Evolutionary conservation across 1,284 basidiomycete genomes (phyloP).

Genomic region (Kwoniella shivajii): DNA sequence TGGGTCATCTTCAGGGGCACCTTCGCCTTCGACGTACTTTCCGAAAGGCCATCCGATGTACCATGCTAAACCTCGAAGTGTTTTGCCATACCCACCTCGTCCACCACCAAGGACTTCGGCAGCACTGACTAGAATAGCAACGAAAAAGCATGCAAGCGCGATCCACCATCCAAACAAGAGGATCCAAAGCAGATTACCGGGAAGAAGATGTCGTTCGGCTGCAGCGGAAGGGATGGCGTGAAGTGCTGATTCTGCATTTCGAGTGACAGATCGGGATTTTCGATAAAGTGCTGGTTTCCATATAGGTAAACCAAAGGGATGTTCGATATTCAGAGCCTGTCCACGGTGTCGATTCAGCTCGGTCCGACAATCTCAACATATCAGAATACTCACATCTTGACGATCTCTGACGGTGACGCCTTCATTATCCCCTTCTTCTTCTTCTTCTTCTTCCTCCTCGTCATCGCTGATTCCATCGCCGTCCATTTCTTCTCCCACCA

Average conservation of each 20-base stretch:
- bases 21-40: constrained; percentile 93
- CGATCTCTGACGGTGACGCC: constrained; percentile 91
- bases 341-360: too few species aligned
- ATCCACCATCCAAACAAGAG: constrained; percentile 91
- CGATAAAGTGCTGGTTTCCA: constrained; percentile 99
- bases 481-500: constrained; percentile 32
- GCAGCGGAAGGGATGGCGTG: constrained; percentile 90
- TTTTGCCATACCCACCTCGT: constrained; percentile 78
- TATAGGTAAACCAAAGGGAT: constrained; percentile 98
- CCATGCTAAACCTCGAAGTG: constrained; percentile 90
- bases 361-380: neutral
- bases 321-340: constrained; percentile 89
- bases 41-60: constrained; percentile 99
- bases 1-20: constrained; percentile 49
- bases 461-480: constrained; percentile 23
- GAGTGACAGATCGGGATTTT: constrained; percentile 94
- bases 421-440: constrained; percentile 67
- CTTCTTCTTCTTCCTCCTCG: constrained; percentile 35
- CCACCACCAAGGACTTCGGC: constrained; percentile 63
- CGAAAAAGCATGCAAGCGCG: constrained; percentile 70
- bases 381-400: constrained; percentile 70
- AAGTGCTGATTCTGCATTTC: constrained; percentile 90
- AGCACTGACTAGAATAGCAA: constrained; percentile 69
- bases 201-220: constrained; percentile 83
- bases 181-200: constrained; percentile 92